phyloP scores from a whole-genome alignment of 805 yeast species.

The Vanderwaltozyma verrucispora region DNA sequence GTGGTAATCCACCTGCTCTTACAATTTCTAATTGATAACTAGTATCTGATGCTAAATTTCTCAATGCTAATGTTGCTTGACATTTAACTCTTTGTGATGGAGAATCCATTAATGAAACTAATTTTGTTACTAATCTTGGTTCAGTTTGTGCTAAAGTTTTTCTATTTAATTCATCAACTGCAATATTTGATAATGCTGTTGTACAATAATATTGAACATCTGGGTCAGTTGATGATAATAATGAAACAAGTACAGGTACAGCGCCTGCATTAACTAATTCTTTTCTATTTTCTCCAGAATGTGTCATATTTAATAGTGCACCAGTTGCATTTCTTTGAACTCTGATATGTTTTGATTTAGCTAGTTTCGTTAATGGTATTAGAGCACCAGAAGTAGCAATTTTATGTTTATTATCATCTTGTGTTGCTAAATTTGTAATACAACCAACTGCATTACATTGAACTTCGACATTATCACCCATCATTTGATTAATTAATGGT shows the following conservation, averaged over 20 bases:
- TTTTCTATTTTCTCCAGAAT: constrained; percentile 89
- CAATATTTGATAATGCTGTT: constrained; percentile 92
- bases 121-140: constrained; percentile 79
- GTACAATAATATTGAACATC: constrained; percentile 98
- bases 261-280: constrained; percentile 97
- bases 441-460: constrained; percentile 99
- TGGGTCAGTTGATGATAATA: constrained; percentile 77
- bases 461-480: constrained; percentile 92
- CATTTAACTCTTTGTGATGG: constrained; percentile 93
- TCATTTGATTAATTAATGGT: constrained; percentile 95
- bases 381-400: constrained; percentile 96
- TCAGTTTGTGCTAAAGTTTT: constrained; percentile 83
- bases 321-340: constrained; percentile 99
- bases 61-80: constrained; percentile 92
- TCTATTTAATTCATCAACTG: constrained; percentile 90
- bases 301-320: constrained; percentile 96
- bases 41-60: constrained; percentile 93
- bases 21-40: constrained; percentile 94
- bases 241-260: constrained; percentile 86
- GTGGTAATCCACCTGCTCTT: constrained; percentile 90
- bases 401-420: constrained; percentile 91
- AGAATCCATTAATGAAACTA: constrained; percentile 87
- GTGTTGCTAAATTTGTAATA: constrained; percentile 94
- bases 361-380: constrained; percentile 86
- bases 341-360: constrained; percentile 86